These are phyloP conservation scores for Lactarius deliciosus DNA, from an alignment of 768 basidiomycete species.

Conservation along the genomic window DNA sequence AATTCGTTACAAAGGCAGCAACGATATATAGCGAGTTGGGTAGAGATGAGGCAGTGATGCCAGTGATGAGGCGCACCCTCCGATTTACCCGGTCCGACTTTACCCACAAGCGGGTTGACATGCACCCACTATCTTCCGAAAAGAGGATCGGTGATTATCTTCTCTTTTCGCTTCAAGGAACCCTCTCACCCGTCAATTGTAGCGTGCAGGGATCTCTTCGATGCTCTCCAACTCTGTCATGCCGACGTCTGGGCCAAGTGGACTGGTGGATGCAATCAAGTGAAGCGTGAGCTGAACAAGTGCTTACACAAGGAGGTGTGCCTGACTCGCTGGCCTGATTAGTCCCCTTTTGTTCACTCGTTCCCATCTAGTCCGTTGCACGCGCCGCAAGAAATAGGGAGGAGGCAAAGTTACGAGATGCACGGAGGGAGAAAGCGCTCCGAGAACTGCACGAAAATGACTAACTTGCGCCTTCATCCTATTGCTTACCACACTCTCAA, in stretches of 20 bases:
- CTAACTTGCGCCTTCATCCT: slow-evolving; percentile 23
- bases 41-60: slow-evolving; percentile 7
- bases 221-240: slow-evolving; percentile 75
- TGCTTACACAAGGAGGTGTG: slow-evolving; percentile 73
- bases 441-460: slow-evolving; percentile 57
- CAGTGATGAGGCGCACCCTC: neutral
- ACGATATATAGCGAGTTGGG: slow-evolving; percentile 26
- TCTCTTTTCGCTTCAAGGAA: slow-evolving; percentile 12
- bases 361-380: slow-evolving; percentile 48
- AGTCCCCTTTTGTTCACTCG: slow-evolving; percentile 13
- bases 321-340: slow-evolving; percentile 2
- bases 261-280: slow-evolving; percentile 66
- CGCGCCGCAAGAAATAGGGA: slow-evolving; percentile 62
- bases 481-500: neutral
- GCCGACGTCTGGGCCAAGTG: slow-evolving; percentile 59
- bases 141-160: slow-evolving; percentile 46
- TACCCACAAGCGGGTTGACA: slow-evolving; percentile 33
- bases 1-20: neutral
- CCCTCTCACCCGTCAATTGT: neutral
- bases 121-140: slow-evolving; percentile 68
- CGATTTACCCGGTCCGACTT: neutral
- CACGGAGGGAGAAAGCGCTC: slow-evolving; percentile 55
- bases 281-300: slow-evolving; percentile 64
- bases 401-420: slow-evolving; percentile 53
- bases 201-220: slow-evolving; percentile 77